phyloP scores from a whole-genome alignment of 2,329 filamentous ascomycete genomes.

The Phialocephala subalpina region DNA sequence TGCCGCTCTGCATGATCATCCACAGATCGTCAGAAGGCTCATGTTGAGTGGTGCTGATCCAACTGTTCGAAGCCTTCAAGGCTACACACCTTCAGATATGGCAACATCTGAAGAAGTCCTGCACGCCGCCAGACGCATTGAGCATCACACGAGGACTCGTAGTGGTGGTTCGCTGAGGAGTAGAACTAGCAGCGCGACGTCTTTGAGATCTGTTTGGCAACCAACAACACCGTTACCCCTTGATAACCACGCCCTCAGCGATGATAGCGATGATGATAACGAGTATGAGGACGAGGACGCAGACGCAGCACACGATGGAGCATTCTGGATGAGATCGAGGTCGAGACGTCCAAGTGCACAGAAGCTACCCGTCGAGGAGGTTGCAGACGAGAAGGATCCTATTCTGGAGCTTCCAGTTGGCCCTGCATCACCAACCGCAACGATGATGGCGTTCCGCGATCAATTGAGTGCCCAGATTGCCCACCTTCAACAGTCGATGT shows the following conservation, averaged over 20 bases:
- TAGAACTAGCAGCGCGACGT: conserved; percentile 71
- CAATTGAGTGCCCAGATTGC: conserved; percentile 78
- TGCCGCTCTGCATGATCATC: conserved; percentile 78
- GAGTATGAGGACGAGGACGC: conserved; percentile 46
- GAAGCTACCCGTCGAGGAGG: conserved; percentile 26
- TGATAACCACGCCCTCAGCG: conserved; percentile 49
- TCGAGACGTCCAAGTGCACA: conserved; percentile 44
- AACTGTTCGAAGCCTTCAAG: conserved; percentile 72
- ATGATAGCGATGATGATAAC: conserved; percentile 52
- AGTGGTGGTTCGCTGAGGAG: conserved; percentile 68
- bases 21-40: conserved; percentile 78
- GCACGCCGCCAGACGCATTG: conserved; percentile 67
- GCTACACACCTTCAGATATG: conserved; percentile 76
- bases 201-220: conserved; percentile 73
- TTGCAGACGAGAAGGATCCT: conserved; percentile 34
- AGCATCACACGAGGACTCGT: conserved; percentile 69
- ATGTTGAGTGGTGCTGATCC: conserved; percentile 78
- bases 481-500: conserved; percentile 78
- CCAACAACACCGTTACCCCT: conserved; percentile 50
- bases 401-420: conserved; percentile 37
- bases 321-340: conserved; percentile 46
- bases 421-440: conserved; percentile 63
- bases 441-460: conserved; percentile 75
- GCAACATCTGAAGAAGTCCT: conserved; percentile 71
- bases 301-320: conserved; percentile 39